Conservation (phyloP, 2,329 filamentous ascomycete species). For the Trichoderma gracile region DNA sequence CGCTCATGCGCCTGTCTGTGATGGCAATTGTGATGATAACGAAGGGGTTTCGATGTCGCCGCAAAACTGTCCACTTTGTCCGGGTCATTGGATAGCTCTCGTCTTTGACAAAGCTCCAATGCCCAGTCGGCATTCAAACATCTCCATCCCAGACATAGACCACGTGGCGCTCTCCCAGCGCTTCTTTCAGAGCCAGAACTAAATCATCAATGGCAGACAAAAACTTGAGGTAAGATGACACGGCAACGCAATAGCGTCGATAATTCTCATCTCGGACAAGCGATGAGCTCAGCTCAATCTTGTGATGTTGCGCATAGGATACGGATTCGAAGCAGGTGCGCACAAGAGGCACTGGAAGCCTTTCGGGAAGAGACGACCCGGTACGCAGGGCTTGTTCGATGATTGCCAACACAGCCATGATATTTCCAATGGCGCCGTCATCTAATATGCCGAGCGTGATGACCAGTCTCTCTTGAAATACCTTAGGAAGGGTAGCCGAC, state of each 20-base stretch:
- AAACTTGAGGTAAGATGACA: slow-evolving; percentile 48
- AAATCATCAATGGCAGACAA: slow-evolving; percentile 47
- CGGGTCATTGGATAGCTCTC: background rate
- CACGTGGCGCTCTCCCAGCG: slow-evolving; percentile 45
- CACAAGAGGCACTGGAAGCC: slow-evolving; percentile 50
- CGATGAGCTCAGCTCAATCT: slow-evolving; percentile 36
- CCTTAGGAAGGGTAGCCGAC: slow-evolving; percentile 41
- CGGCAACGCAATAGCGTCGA: slow-evolving; percentile 48
- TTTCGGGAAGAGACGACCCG: slow-evolving; percentile 49
- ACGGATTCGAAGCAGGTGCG: slow-evolving; percentile 37
- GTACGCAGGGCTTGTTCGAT: slow-evolving; percentile 50
- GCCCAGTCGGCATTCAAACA: background rate
- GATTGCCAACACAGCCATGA: slow-evolving; percentile 52
- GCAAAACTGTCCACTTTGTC: background rate
- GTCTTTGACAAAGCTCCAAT: no score
- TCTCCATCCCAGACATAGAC: slow-evolving; percentile 35
- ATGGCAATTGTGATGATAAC: no score
- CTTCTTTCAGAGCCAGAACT: slow-evolving; percentile 46
- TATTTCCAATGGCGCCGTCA: slow-evolving; percentile 48
- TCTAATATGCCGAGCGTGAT: slow-evolving; percentile 44
- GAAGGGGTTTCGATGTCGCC: no score
- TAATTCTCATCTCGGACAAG: slow-evolving; percentile 46
- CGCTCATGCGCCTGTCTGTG: no score
- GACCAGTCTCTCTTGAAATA: slow-evolving; percentile 44
- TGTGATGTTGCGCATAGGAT: slow-evolving; percentile 29